A percentile compares a stretch with the other conserved stretches of the same genome.
Conservation (phyloP, 2,329 filamentous ascomycete species). For the Plenodomus tracheiphilus region DNA sequence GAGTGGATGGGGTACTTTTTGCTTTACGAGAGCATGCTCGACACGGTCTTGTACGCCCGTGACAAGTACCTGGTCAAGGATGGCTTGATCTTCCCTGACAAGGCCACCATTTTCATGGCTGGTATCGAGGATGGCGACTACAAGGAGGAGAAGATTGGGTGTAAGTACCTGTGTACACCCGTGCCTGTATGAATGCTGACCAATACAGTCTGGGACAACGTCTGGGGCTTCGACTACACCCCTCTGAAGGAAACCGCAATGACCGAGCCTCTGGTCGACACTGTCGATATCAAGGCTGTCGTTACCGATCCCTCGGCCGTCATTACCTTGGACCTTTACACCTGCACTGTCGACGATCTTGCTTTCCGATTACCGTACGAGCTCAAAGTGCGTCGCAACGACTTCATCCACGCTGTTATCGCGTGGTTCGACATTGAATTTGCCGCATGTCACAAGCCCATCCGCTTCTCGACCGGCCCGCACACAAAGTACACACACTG, state of each 20-base stretch:
- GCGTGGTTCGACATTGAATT: conserved; percentile 99
- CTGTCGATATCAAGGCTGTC: conserved; percentile 94
- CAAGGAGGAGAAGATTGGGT: conserved; percentile 99
- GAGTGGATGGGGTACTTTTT: conserved; percentile 99
- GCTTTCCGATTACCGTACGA: conserved; percentile 80
- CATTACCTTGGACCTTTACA: conserved; percentile 91
- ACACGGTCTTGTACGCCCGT: conserved; percentile 94
- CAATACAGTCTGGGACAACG: conserved; percentile 92
- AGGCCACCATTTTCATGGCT: conserved; percentile 95
- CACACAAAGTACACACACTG: conserved; percentile 99
- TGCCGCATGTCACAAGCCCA: conserved; percentile 95
- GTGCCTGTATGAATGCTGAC: not conserved
- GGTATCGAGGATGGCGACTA: conserved; percentile 99
- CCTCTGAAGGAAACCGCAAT: conserved; percentile 92
- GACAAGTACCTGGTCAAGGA: conserved; percentile 87
- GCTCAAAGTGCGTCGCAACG: conserved; percentile 77
- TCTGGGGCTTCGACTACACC: conserved; percentile 96
- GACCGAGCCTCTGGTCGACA: conserved; percentile 95
- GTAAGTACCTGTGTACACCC: conserved; percentile 51
- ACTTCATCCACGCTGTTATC: conserved; percentile 95
- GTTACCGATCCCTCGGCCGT: conserved; percentile 88
- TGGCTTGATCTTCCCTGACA: conserved; percentile 97
- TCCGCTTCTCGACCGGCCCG: conserved; percentile 93
- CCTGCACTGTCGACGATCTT: conserved; percentile 79
- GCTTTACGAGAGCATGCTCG: conserved; percentile 97